phyloP scores from a whole-genome alignment of 805 yeast genomes.

The Starmerella asiatica region DNA sequence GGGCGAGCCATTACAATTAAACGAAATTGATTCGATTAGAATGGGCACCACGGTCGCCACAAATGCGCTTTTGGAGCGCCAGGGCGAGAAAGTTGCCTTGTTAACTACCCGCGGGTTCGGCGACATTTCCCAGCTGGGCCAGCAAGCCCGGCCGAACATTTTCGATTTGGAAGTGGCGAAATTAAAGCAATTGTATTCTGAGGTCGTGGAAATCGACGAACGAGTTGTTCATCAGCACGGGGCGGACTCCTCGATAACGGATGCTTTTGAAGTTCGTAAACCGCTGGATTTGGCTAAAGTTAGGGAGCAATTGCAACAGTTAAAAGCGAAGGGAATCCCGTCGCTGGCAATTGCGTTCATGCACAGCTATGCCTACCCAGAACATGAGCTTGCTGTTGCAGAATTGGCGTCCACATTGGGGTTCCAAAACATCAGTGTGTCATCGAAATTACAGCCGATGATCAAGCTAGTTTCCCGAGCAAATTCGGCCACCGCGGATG shows the following conservation, averaged over 20 bases:
- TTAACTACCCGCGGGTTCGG: constrained; percentile 79
- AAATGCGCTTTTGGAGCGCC: constrained; percentile 81
- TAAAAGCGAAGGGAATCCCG: constrained; percentile 45
- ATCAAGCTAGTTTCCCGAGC: constrained; percentile 64
- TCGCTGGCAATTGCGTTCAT: constrained; percentile 60
- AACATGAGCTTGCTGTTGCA: constrained; percentile 52
- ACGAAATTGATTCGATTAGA: constrained; percentile 49
- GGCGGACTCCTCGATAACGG: constrained; percentile 32
- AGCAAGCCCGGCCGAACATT: constrained; percentile 81
- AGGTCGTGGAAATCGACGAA: constrained; percentile 77
- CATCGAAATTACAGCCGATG: constrained; percentile 63
- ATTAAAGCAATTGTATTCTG: constrained; percentile 56
- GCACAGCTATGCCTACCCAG: constrained; percentile 61
- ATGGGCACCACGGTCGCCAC: constrained; percentile 97
- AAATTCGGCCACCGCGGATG: constrained; percentile 67
- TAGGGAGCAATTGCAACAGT: constrained; percentile 29
- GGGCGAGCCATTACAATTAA: constrained; percentile 40
- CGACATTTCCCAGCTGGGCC: constrained; percentile 73
- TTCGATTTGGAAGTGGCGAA: constrained; percentile 68
- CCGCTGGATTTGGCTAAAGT: constrained; percentile 37
- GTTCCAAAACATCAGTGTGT: constrained; percentile 53
- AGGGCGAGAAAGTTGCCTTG: constrained; percentile 79
- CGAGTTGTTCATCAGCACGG: constrained; percentile 79
- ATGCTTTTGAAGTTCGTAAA: constrained; percentile 44
- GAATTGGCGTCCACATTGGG: constrained; percentile 51